These are phyloP conservation scores for Saccharomycopsis capsularis DNA, from an alignment of 805 yeast species.

Conservation along the genomic window DNA sequence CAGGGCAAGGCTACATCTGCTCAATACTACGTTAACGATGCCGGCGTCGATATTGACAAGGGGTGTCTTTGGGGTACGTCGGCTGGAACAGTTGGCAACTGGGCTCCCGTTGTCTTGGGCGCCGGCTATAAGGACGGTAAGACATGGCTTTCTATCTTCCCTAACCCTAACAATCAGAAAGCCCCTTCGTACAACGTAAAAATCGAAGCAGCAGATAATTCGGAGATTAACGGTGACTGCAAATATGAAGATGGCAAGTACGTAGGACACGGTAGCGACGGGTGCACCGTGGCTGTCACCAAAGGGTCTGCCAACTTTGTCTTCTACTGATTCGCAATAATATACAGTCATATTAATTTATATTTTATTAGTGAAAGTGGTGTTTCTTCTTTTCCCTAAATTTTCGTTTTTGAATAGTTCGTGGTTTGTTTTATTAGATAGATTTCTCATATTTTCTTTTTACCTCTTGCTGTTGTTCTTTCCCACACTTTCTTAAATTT, in stretches of 20 bases:
- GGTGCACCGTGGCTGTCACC: constrained; percentile 90
- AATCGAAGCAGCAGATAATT: constrained; percentile 68
- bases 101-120: constrained; percentile 80
- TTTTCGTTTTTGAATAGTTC: too few relatives aligned
- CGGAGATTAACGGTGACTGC: constrained; percentile 60
- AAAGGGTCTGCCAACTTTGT: constrained; percentile 80
- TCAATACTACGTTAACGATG: constrained; percentile 95
- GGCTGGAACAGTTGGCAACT: constrained; percentile 85
- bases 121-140: constrained; percentile 59
- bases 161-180: constrained; percentile 61
- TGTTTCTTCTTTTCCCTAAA: too few relatives aligned
- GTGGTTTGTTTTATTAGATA: too few relatives aligned
- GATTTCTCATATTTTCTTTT: too few relatives aligned
- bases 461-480: too few relatives aligned
- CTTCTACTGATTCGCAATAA: constrained; percentile 47
- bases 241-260: constrained; percentile 70
- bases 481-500: too few relatives aligned
- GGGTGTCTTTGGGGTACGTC: constrained; percentile 92
- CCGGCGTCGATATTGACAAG: constrained; percentile 82
- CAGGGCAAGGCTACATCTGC: constrained; percentile 77
- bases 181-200: constrained; percentile 58
- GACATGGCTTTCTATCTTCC: constrained; percentile 63
- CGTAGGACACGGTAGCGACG: constrained; percentile 54
- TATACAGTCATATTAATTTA: neutral
- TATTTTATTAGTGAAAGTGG: too few relatives aligned